These are phyloP conservation scores for Xylaria sp. DNA, from an alignment of 495 filamentous ascomycete species.

Conservation along the genomic window DNA sequence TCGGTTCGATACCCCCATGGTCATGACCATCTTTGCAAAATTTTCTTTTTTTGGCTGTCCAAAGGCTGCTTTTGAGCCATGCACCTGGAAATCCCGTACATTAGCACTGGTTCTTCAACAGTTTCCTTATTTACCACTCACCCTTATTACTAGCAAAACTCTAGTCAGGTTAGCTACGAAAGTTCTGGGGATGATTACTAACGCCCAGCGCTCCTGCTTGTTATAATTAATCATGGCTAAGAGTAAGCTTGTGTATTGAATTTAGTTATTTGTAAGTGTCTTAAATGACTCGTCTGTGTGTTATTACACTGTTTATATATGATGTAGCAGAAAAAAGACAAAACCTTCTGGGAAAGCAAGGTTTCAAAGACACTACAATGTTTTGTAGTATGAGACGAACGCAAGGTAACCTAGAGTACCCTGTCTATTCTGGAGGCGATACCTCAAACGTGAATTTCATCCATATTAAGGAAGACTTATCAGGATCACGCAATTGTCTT, in stretches of 20 bases:
- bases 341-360: background rate
- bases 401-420: background rate
- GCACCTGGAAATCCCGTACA: background rate
- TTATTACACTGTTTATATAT: background rate
- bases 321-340: background rate
- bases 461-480: background rate
- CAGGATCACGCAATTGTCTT: background rate
- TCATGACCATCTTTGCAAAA: background rate
- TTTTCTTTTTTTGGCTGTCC: background rate
- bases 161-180: too few species aligned
- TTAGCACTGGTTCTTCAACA: background rate
- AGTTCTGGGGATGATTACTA: background rate
- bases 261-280: background rate
- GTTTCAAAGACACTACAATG: background rate
- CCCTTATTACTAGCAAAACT: background rate
- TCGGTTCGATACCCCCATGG: constrained; percentile 10
- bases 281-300: background rate
- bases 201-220: constrained; percentile 1
- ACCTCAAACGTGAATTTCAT: background rate
- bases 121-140: background rate
- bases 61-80: background rate
- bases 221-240: background rate
- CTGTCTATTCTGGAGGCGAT: background rate
- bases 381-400: constrained; percentile 5
- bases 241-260: background rate